phyloP scores from a whole-genome alignment of 2,329 filamentous ascomycete genomes.

The Neurospora sp. region DNA sequence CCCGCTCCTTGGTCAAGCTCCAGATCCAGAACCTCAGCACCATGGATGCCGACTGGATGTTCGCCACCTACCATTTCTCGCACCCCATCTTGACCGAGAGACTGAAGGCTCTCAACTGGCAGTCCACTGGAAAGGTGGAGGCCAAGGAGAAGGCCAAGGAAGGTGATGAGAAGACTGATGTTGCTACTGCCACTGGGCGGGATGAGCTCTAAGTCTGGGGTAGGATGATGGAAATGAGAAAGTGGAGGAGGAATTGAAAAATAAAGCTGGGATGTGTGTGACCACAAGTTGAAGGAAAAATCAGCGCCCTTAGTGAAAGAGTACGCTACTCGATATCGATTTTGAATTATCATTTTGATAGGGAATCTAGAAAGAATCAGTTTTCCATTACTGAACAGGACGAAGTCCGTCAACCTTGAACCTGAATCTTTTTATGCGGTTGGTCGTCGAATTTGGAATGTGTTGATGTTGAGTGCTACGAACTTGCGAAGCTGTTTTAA shows the following conservation, averaged over 20 bases:
- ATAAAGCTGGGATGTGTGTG: background rate
- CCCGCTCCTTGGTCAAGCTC: conserved; percentile 85
- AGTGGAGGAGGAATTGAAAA: background rate
- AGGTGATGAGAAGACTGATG: conserved; percentile 28
- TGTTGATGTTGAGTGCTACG: background rate
- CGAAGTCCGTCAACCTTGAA: background rate
- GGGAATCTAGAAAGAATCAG: background rate
- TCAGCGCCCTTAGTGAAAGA: background rate
- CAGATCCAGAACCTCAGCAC: conserved; percentile 97
- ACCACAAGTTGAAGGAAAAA: background rate
- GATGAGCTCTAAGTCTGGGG: conserved; percentile 50
- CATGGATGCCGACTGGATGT: conserved; percentile 98
- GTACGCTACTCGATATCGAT: background rate
- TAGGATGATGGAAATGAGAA: background rate
- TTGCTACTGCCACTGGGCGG: conserved; percentile 62
- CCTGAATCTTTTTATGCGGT: background rate
- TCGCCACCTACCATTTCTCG: conserved; percentile 96
- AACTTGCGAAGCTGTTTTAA: background rate
- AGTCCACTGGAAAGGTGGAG: conserved; percentile 44
- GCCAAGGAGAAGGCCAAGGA: conserved; percentile 23
- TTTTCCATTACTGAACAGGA: background rate
- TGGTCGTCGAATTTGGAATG: background rate
- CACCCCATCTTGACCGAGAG: conserved; percentile 94
- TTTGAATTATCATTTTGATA: background rate
- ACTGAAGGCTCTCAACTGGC: conserved; percentile 84